Evolutionary conservation across 495 filamentous ascomycete genomes (phyloP), one percentile per base, ranked within the genome.

Genomic region (Melanomma pulvis-pyrius): DNA sequence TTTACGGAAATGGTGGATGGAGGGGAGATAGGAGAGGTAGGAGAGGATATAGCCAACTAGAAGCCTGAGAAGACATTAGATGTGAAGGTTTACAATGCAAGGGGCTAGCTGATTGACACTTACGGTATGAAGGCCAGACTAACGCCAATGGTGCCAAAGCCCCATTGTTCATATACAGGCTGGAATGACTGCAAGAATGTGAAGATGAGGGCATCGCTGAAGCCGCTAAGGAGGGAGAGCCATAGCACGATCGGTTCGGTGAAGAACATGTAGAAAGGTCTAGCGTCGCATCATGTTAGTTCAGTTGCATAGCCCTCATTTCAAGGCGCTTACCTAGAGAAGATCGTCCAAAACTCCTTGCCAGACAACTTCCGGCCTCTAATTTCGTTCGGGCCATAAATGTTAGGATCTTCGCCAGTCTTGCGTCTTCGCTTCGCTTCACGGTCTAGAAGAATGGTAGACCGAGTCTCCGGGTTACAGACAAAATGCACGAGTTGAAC

Each of bases 221-320:
- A 70, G 22, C 67, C 70, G 17, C 8, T n/a, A 15, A 44, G 39
- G 39, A 44, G 66, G 6, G 66, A 69, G 22, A 69, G 53, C 61
- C 61, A 72, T 11, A 63, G 44, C 13, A 72, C 70, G 46, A 72
- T 72, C 7, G 70, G 67, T 53, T 72, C 70, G 12, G 63, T 67
- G 47, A 72, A 62, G 59, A 72, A 72, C 67, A 77, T 74, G 25
- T 74, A 60, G 52, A 71, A 73, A 1, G 71, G 71, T 19, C 71
- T 67, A 52, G 26, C 34, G 39, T n/a, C 39, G 26, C 34, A 28
- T n/a, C 39, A 49, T 21, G 28, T 59, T 34, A 53, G 22, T 13
- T 17, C 34, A 7, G 21, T 5, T n/a, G 0, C 2, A n/a, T 19
- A 8, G 1, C 34, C 22, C 12, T 9, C 15, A 7, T 0, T 56